Evolutionary conservation across 805 yeast genomes (phyloP).

Genomic region (Ogataea methylovora): DNA sequence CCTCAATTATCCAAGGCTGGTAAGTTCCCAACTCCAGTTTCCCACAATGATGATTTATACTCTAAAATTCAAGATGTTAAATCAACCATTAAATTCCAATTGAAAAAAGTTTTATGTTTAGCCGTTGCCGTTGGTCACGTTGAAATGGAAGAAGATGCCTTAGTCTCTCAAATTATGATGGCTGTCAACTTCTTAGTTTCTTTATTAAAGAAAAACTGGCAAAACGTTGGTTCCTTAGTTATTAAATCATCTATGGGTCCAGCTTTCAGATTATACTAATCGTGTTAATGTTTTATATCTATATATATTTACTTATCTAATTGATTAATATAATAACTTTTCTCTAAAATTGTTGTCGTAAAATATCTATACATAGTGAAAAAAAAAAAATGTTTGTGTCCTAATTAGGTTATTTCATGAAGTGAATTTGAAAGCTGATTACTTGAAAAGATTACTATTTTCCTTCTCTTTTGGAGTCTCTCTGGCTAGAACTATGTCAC

Average conservation of each 20-base stretch:
- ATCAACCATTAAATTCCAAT: slow-evolving; percentile 99
- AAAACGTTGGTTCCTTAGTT: slow-evolving; percentile 98
- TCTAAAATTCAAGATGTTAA: slow-evolving; percentile 93
- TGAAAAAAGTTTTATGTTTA: slow-evolving; percentile 98
- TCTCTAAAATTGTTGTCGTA: too few relatives aligned
- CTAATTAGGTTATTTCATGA: too few relatives aligned
- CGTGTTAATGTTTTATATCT: slow-evolving; percentile 8
- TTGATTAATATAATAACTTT: background rate
- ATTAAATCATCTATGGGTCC: slow-evolving; percentile 99
- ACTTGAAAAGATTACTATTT: too few relatives aligned
- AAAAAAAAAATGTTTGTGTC: too few relatives aligned
- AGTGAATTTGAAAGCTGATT: too few relatives aligned
- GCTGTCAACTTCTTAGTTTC: slow-evolving; percentile 99
- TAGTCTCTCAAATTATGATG: slow-evolving; percentile 97
- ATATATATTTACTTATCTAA: slow-evolving; percentile 2
- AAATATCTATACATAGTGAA: too few relatives aligned
- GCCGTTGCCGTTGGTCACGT: slow-evolving; percentile 99
- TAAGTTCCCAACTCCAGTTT: slow-evolving; percentile 99
- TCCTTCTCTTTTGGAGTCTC: too few relatives aligned
- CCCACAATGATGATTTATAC: slow-evolving; percentile 98
- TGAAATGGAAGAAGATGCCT: slow-evolving; percentile 95
- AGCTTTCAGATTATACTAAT: slow-evolving; percentile 97
- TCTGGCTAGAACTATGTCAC: too few relatives aligned
- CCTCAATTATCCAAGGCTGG: slow-evolving; percentile 99
- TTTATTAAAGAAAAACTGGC: slow-evolving; percentile 99